phyloP scores from a whole-genome alignment of 805 yeast species.

The Diddensiella transvaalensis region DNA sequence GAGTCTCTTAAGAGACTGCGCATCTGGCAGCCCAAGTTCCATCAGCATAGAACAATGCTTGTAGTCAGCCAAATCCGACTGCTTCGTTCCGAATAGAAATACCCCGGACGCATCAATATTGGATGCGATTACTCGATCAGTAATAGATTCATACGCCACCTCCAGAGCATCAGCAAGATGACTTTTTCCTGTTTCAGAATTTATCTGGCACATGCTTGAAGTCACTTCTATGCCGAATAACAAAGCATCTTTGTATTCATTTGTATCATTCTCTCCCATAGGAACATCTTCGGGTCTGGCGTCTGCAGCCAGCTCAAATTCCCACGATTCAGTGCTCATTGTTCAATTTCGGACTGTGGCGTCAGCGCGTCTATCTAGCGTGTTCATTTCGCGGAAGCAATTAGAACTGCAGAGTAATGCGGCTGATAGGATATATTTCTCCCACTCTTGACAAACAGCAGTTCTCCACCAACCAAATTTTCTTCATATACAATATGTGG shows the following conservation, averaged over 20 bases:
- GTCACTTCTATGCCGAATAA: slow-evolving; percentile 37
- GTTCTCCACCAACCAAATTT: neutral
- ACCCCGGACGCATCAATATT: slow-evolving; percentile 77
- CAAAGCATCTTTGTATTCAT: slow-evolving; percentile 33
- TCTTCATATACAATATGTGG: slow-evolving; percentile 28
- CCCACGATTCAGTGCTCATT: too few species aligned
- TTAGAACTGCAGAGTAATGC: too few species aligned
- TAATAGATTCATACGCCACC: slow-evolving; percentile 58
- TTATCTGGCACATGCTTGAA: slow-evolving; percentile 28
- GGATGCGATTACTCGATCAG: slow-evolving; percentile 58
- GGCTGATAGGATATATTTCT: too few species aligned
- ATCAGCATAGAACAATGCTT: slow-evolving; percentile 39
- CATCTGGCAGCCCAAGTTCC: slow-evolving; percentile 52
- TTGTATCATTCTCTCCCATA: slow-evolving; percentile 17
- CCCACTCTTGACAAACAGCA: too few species aligned
- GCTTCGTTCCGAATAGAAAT: slow-evolving; percentile 42
- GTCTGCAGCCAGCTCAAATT: slow-evolving; percentile 2
- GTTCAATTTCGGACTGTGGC: too few species aligned
- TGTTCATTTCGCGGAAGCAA: too few species aligned
- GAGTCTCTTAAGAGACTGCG: slow-evolving; percentile 47
- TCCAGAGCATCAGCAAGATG: slow-evolving; percentile 37
- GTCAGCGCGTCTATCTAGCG: too few species aligned
- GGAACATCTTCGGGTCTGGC: slow-evolving; percentile 12
- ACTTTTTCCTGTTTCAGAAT: slow-evolving; percentile 15
- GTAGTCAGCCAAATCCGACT: slow-evolving; percentile 35